A percentile compares a stretch with the other conserved stretches of the same genome.
These are phyloP conservation scores for Penicillium sp. DNA, from an alignment of 2,329 filamentous ascomycete species.

Conservation along the genomic window DNA sequence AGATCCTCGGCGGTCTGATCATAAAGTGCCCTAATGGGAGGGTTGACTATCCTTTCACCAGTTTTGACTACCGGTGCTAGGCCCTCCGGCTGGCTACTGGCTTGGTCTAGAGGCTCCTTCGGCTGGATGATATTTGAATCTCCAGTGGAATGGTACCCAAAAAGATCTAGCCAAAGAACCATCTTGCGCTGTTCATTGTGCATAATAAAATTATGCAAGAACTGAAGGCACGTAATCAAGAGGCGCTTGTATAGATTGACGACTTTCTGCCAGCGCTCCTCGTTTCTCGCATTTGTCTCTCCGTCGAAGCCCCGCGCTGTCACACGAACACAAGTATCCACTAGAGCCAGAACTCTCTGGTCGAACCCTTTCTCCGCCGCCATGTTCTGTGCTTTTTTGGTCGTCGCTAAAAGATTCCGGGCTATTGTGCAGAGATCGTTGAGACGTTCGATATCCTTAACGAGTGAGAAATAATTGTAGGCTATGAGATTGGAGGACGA, in stretches of 20 bases:
- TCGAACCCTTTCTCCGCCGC: conserved; percentile 65
- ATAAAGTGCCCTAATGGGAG: conserved; percentile 47
- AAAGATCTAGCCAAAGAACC: conserved; percentile 68
- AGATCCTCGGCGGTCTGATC: conserved; percentile 51
- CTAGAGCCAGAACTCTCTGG: conserved; percentile 64
- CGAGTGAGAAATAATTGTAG: conserved; percentile 61
- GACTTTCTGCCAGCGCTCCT: conserved; percentile 69
- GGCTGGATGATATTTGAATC: conserved; percentile 52
- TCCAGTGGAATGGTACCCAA: conserved; percentile 60
- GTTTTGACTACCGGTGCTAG: conserved; percentile 49
- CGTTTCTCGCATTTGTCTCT: conserved; percentile 64
- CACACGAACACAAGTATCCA: conserved; percentile 68
- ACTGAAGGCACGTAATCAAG: conserved; percentile 69
- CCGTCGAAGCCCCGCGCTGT: conserved; percentile 69
- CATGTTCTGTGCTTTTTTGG: conserved; percentile 66
- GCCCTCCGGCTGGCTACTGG: conserved; percentile 40
- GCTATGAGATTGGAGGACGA: conserved; percentile 66
- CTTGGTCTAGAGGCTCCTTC: conserved; percentile 47
- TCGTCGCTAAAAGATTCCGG: conserved; percentile 65
- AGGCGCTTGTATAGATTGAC: conserved; percentile 70
- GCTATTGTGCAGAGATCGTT: conserved; percentile 67
- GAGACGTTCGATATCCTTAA: conserved; percentile 66
- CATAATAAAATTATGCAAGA: conserved; percentile 69
- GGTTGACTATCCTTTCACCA: conserved; percentile 48
- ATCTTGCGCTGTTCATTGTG: conserved; percentile 69